Base-by-base conservation (phyloP, 345 rosid species). In the Cardamine chenopodiifolia region DNA sequence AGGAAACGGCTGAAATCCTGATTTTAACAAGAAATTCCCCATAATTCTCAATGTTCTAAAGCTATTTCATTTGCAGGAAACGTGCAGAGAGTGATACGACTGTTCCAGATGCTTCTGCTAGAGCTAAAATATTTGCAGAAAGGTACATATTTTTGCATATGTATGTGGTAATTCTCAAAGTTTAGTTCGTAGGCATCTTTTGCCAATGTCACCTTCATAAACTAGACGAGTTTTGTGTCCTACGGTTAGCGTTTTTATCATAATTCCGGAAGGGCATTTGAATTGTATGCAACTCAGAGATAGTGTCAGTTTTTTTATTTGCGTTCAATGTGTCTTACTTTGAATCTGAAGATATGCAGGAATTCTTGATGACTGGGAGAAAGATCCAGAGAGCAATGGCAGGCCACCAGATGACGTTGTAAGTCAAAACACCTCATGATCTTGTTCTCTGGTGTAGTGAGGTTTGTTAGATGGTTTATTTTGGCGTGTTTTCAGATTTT, bases 351-450 rank as follows among this genome's bases (percentile, higher is more conserved):
- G 99, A 83, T 92, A 92, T 78, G 40, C 69, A 18, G 89, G 86
- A 62, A 82, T 90, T 65, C 92, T 96, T 44, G 86, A 96, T 66
- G 91, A 90, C 84, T 77, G 90, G 34, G 92, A 90, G 89, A 90
- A 79, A 76, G 98, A 92, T 70, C 99, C 98, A 31, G 91, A 92
- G 83, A 89, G 91, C 76, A 91, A 96, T 68, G 96, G 91, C 0
- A 95, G 99, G 6, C 98, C 97, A 23, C 97, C 98, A 22, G 96
- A 96, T 83, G 82, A 95, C 78, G 31, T 86, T 71, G 99, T 96
- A 85, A 85, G 88, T 83, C 37, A 5, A 61, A 31, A 50, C 23
- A 52, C 18, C 28, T 3, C 22, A 11, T 74, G 47, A 37, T 52
- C 17, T 7, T 12, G 35, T 42, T 40, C 45, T 5, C 2, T 34